A percentile compares a stretch with the other conserved stretches of the same genome.
Evolutionary conservation across 441 rosid genomes (phyloP).

Genomic region (Arabidopsis hybrid): DNA sequence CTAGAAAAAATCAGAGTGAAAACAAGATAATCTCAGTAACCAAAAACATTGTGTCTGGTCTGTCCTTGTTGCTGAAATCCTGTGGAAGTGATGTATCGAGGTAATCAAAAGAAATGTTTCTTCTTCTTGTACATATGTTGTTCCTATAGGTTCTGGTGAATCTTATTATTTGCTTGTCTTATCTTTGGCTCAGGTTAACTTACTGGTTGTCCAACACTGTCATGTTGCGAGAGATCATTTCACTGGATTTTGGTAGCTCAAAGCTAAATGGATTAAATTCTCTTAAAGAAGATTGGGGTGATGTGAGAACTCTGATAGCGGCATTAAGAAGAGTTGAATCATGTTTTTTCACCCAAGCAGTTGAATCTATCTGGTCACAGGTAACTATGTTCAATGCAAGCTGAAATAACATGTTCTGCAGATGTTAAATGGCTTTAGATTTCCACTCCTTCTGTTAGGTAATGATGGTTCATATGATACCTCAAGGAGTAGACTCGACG

Average conservation of each 20-base stretch:
- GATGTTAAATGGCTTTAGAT: conserved; percentile 48
- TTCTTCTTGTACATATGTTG: conserved; percentile 23
- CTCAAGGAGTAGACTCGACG: conserved; percentile 51
- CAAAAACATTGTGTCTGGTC: conserved; percentile 74
- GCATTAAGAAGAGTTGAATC: conserved; percentile 84
- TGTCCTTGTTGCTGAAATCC: conserved; percentile 74
- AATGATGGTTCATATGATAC: conserved; percentile 82
- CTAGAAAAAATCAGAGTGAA: conserved; percentile 74
- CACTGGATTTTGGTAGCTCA: conserved; percentile 58
- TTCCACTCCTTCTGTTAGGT: conserved; percentile 51
- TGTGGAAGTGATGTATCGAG: conserved; percentile 84
- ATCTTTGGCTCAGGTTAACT: conserved; percentile 67
- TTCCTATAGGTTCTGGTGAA: conserved; percentile 27
- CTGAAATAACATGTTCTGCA: background rate
- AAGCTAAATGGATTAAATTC: conserved; percentile 37
- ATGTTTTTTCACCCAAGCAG: conserved; percentile 80
- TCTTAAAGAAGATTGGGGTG: conserved; percentile 62
- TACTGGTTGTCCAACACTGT: conserved; percentile 91
- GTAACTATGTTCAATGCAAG: conserved; percentile 41
- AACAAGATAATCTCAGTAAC: conserved; percentile 71
- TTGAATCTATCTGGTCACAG: conserved; percentile 99
- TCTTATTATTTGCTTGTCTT: conserved; percentile 23
- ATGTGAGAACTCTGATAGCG: conserved; percentile 56
- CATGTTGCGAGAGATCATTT: conserved; percentile 81
- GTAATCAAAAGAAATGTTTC: conserved; percentile 44